A percentile compares a stretch with the other conserved stretches of the same genome.
Conservation (phyloP, 1,284 basidiomycete species). For the Ustilago bromivora region DNA sequence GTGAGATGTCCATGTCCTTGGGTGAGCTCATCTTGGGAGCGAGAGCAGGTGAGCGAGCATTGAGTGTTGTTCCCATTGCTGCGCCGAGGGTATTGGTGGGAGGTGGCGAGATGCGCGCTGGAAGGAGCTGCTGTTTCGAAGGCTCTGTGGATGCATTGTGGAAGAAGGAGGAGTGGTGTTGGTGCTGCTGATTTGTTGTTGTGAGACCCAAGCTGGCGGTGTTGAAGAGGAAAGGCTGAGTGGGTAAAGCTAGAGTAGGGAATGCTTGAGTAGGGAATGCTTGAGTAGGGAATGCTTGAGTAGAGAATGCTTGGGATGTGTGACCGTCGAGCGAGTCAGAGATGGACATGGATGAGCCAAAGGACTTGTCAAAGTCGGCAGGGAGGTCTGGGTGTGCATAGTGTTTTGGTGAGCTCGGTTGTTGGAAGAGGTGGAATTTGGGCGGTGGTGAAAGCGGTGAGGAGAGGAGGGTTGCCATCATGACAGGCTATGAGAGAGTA, state of each 20-base stretch:
- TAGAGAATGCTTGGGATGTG: constrained; percentile 21
- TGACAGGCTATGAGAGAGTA: neutral
- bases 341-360: constrained; percentile 69
- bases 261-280: constrained; percentile 15
- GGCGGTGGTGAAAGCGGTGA: constrained; percentile 40
- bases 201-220: constrained; percentile 23
- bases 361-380: constrained; percentile 64
- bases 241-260: constrained; percentile 9
- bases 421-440: constrained; percentile 51
- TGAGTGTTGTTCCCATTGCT: constrained; percentile 59
- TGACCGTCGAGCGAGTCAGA: constrained; percentile 60
- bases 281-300: constrained; percentile 12
- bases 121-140: constrained; percentile 20
- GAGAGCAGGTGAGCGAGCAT: constrained; percentile 51
- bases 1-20: constrained; percentile 65
- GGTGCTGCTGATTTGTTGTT: constrained; percentile 26
- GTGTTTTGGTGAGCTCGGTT: constrained; percentile 52
- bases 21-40: constrained; percentile 64
- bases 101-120: constrained; percentile 21
- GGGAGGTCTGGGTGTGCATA: constrained; percentile 54
- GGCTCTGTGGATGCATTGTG: constrained; percentile 24
- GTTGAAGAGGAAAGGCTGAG: constrained; percentile 27
- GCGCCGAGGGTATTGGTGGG: constrained; percentile 40
- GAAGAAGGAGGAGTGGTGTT: constrained; percentile 5
- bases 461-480: constrained; percentile 48